Evolutionary conservation across 2,329 filamentous ascomycete species (phyloP).

Genomic region (Coniochaeta pulveracea): DNA sequence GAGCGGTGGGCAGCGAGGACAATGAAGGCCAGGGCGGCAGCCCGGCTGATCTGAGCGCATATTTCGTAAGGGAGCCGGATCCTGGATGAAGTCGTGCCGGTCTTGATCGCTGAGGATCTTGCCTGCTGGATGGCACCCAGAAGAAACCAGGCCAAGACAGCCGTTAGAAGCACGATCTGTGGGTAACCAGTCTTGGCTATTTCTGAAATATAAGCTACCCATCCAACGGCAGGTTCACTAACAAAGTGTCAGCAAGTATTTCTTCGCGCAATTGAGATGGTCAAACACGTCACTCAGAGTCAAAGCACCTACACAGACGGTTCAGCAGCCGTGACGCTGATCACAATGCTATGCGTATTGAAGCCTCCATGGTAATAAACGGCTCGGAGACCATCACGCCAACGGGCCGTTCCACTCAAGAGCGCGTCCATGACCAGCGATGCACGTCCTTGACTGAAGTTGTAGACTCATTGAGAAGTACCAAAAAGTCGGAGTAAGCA

Average conservation of each 20-base stretch:
- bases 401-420: too few relatives aligned
- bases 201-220: neutral
- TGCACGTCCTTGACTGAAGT: too few relatives aligned
- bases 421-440: too few relatives aligned
- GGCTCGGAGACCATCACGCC: too few relatives aligned
- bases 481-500: too few relatives aligned
- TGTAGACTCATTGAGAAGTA: too few relatives aligned
- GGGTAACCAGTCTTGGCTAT: neutral
- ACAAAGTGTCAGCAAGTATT: neutral
- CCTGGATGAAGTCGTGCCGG: constrained; percentile 22
- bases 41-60: constrained; percentile 26
- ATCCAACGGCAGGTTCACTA: neutral
- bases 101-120: constrained; percentile 20
- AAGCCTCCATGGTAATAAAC: too few relatives aligned
- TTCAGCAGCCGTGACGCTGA: too few relatives aligned
- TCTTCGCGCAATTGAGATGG: too few relatives aligned
- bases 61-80: constrained; percentile 31
- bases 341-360: too few relatives aligned
- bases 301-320: too few relatives aligned
- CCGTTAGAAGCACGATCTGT: neutral
- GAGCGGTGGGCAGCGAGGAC: constrained; percentile 22
- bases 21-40: constrained; percentile 26
- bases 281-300: too few relatives aligned
- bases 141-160: constrained; percentile 17
- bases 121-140: constrained; percentile 15